A percentile compares a stretch with the other conserved stretches of the same genome.
phyloP scores from a whole-genome alignment of 371 early-diverging fungal genomes.

The Thermomucor indicae-seudaticae region DNA sequence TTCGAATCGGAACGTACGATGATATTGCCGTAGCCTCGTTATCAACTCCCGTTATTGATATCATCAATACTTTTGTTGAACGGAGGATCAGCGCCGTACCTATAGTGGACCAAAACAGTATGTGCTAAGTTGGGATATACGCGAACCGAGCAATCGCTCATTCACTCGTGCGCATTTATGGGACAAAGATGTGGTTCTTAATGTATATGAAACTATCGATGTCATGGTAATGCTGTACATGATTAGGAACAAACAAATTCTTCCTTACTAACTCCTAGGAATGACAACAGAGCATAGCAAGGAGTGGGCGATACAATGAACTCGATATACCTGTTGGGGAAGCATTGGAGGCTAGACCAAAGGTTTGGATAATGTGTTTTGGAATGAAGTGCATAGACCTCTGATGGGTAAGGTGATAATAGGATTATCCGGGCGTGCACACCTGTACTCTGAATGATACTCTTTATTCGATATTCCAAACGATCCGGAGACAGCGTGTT shows the following conservation, averaged over 20 bases:
- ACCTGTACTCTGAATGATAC: constrained; percentile 87
- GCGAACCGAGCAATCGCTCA: background rate
- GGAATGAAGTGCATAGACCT: background rate
- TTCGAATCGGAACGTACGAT: constrained; percentile 84
- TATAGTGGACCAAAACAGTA: constrained; percentile 84
- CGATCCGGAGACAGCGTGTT: constrained; percentile 78
- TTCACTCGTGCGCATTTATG: constrained; percentile 14
- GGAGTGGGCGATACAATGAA: constrained; percentile 50
- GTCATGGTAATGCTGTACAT: constrained; percentile 68
- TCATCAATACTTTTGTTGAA: constrained; percentile 86
- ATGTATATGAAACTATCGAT: constrained; percentile 94
- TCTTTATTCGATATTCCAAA: constrained; percentile 80
- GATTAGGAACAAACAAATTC: background rate
- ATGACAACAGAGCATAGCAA: constrained; percentile 40
- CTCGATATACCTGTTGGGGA: constrained; percentile 83
- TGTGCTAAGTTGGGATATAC: background rate
- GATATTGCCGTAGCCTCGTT: constrained; percentile 75
- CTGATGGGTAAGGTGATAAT: background rate
- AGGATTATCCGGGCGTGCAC: constrained; percentile 92
- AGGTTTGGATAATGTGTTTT: constrained; percentile 28
- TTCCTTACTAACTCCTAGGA: background rate
- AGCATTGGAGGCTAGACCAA: constrained; percentile 76
- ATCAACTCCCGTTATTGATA: constrained; percentile 79
- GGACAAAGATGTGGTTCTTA: constrained; percentile 60
- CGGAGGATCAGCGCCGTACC: constrained; percentile 88